A percentile compares a stretch with the other conserved stretches of the same genome.
phyloP scores from a whole-genome alignment of 129 eudicot genomes.

The Ambrosia trifida region DNA sequence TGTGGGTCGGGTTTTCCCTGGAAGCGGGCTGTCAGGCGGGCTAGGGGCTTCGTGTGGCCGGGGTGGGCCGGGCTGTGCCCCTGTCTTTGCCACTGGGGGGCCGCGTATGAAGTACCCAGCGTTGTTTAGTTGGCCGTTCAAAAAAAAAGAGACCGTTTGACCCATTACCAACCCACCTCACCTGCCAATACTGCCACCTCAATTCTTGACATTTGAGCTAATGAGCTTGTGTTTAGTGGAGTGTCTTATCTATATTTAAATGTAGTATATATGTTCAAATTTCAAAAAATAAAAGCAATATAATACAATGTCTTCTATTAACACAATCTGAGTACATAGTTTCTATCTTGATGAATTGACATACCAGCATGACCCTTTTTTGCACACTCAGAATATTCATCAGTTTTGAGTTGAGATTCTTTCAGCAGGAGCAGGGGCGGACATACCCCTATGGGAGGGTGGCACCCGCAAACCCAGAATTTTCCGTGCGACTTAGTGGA shows the following conservation, averaged over 20 bases:
- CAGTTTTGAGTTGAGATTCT: constrained; percentile 54
- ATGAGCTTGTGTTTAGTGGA: neutral
- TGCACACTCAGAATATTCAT: constrained; percentile 69
- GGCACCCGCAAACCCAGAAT: no score
- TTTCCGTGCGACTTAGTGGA: no score
- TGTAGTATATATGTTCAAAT: neutral
- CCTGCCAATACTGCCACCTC: neutral
- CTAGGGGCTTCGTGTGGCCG: no score
- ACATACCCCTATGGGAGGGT: no score
- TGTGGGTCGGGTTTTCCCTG: no score
- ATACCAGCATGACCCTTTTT: constrained; percentile 71
- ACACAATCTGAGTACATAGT: neutral
- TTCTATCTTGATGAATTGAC: neutral
- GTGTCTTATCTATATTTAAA: neutral
- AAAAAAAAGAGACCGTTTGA: neutral
- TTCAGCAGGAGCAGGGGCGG: constrained; percentile 35
- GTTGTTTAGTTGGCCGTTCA: no score
- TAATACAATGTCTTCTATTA: neutral
- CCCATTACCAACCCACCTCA: neutral
- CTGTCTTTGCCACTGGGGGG: no score
- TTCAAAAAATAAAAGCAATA: neutral
- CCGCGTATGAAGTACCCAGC: no score
- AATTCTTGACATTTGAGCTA: neutral
- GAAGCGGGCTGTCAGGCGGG: no score
- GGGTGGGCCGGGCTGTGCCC: no score